These are phyloP conservation scores for Dactylis glomerata DNA, from an alignment of 176 grass and related monocot species.

Conservation along the genomic window DNA sequence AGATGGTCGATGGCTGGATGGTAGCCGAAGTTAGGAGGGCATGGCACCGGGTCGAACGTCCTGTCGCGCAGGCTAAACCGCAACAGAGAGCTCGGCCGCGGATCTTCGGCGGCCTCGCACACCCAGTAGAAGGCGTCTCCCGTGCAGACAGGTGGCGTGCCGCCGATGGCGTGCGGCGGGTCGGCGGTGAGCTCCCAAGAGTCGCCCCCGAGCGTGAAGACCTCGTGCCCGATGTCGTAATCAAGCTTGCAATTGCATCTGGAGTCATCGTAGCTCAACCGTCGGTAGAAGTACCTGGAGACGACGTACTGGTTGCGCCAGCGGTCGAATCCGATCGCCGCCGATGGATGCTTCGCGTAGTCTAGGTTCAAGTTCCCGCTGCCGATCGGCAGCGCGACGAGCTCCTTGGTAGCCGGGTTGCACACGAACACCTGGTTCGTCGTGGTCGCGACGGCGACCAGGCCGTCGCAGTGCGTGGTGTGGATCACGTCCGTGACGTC, in stretches of 20 bases:
- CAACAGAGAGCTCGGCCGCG: not conserved
- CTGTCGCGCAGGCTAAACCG: conserved; percentile 14
- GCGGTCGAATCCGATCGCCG: not conserved
- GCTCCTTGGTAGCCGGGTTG: conserved; percentile 19
- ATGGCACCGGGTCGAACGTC: not conserved
- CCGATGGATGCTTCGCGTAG: not conserved
- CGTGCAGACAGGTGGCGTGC: not conserved
- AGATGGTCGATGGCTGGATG: not conserved
- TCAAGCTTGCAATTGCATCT: not conserved
- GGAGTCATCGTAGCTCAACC: not conserved
- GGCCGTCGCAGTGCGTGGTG: conserved; percentile 22
- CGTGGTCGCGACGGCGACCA: not conserved
- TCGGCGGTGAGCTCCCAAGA: not conserved
- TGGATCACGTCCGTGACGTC: not conserved
- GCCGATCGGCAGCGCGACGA: not conserved
- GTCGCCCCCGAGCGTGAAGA: not conserved
- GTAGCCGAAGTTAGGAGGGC: not conserved
- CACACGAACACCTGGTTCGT: not conserved
- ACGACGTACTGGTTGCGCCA: not conserved
- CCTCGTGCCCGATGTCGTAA: conserved; percentile 12
- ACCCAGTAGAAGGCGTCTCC: not conserved
- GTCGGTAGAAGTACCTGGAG: conserved; percentile 16
- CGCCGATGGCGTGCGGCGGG: not conserved
- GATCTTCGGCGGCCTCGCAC: not conserved
- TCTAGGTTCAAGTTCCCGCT: not conserved